Evolutionary conservation across 2,329 filamentous ascomycete species (phyloP).

Genomic region (Fusarium chlamydosporum): DNA sequence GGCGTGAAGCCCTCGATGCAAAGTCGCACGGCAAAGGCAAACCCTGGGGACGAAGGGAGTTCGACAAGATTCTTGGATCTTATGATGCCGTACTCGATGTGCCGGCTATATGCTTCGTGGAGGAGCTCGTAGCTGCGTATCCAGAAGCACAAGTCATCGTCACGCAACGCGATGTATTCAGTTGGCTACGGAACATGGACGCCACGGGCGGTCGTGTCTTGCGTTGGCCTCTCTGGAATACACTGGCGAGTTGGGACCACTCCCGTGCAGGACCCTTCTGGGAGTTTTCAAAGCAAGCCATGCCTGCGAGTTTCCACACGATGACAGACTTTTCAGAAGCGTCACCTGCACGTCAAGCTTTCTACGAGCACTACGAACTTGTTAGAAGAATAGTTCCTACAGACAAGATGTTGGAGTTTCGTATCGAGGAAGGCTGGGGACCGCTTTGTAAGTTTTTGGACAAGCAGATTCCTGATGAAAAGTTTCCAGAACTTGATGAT

Average conservation of each 20-base stretch:
- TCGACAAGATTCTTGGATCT: conserved; percentile 34
- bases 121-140: conserved; percentile 38
- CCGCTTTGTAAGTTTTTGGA: conserved; percentile 36
- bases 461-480: background rate
- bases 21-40: conserved; percentile 36
- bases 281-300: conserved; percentile 32
- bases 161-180: conserved; percentile 24
- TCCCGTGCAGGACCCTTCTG: conserved; percentile 29
- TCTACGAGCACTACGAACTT: conserved; percentile 19
- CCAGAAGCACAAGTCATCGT: conserved; percentile 39
- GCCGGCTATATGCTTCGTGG: conserved; percentile 35
- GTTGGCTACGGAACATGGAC: conserved; percentile 39
- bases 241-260: conserved; percentile 24
- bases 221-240: conserved; percentile 41
- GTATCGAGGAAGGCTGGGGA: conserved; percentile 29
- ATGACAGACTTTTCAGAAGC: conserved; percentile 28
- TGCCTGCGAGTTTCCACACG: conserved; percentile 23
- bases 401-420: conserved; percentile 22
- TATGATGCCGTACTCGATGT: conserved; percentile 34
- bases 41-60: conserved; percentile 35
- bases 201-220: conserved; percentile 22
- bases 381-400: conserved; percentile 11
- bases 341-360: conserved; percentile 26
- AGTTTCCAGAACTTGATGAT: conserved; percentile 32
- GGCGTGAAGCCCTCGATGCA: conserved; percentile 42